phyloP scores from a whole-genome alignment of 768 basidiomycete genomes.

The Tylopilus sp. region DNA sequence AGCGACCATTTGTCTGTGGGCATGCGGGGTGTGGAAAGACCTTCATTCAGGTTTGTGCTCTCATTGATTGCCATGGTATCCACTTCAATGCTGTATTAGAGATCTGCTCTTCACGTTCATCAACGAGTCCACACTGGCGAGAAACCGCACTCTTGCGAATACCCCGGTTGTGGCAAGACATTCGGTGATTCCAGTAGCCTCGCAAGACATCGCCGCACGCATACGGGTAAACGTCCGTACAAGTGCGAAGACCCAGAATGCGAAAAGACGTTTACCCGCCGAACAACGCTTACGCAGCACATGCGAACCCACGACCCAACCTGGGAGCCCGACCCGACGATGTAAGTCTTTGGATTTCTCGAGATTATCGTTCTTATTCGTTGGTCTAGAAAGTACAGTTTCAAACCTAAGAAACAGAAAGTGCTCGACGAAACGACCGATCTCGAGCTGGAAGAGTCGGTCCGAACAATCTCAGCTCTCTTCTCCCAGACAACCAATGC shows the following conservation, averaged over 20 bases:
- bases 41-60: constrained; percentile 74
- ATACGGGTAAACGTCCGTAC: constrained; percentile 83
- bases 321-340: constrained; percentile 81
- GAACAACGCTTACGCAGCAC: constrained; percentile 81
- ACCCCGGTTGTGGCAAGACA: constrained; percentile 81
- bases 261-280: constrained; percentile 84
- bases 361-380: constrained; percentile 13
- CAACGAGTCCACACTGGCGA: constrained; percentile 89
- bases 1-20: constrained; percentile 77
- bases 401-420: constrained; percentile 67
- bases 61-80: not conserved
- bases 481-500: constrained; percentile 48
- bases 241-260: constrained; percentile 81
- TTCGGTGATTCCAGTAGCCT: constrained; percentile 92
- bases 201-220: constrained; percentile 87
- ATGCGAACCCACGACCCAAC: constrained; percentile 85
- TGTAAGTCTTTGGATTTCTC: constrained; percentile 46
- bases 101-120: constrained; percentile 88
- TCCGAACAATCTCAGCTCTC: constrained; percentile 70
- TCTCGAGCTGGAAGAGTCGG: constrained; percentile 64
- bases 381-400: constrained; percentile 63
- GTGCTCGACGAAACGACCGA: constrained; percentile 52
- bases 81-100: constrained; percentile 41
- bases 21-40: constrained; percentile 79
- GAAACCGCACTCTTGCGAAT: constrained; percentile 89